Base-by-base conservation (phyloP, 2,329 filamentous ascomycete species). In the Ophiostoma piceae region DNA sequence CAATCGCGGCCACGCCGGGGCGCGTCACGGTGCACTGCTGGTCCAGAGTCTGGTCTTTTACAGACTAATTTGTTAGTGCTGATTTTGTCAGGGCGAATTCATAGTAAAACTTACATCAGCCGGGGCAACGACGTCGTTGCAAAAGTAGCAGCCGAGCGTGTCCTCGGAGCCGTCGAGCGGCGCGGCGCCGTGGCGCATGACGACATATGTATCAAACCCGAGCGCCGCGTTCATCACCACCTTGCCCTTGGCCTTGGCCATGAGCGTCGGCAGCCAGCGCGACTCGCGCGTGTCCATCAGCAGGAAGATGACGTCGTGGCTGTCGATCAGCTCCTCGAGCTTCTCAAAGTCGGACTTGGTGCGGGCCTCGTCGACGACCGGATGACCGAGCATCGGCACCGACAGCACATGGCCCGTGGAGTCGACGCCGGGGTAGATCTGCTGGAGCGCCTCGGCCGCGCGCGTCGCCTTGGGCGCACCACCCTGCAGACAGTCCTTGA, bases 21-120 rank as follows among this genome's bases (percentile, higher is more conserved):
- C 95, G 88, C 2, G 95, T 99, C 26, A 99, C 95, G 0, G 95
- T 99, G 79, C 95, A 99, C 80, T 98, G 95, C 78, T 99, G 95
- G 77, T 99, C 95, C 12, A 99, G 88, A 0, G 95, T 98, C 75
- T 94, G 92, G 76, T 97, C 93, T 79, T 94, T 97, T 77, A 97
- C 86, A 2, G 93, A 97, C 92, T 96, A 76, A 5, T 32, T 2
- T 14, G 71, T 68, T 51, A 64, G n/a, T n/a, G n/a, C n/a, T n/a
- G n/a, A n/a, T n/a, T n/a, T n/a, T n/a, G n/a, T n/a, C n/a, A n/a
- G n/a, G n/a, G n/a, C n/a, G n/a, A n/a, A n/a, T n/a, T n/a, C n/a
- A n/a, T n/a, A n/a, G n/a, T n/a, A n/a, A n/a, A n/a, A n/a, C 90
- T 87, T 82, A 96, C 94, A 81, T 98, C 92, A 72, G 90, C 90